Evolutionary conservation across 805 yeast species (phyloP), one percentile per base, ranked within the genome.

Genomic region (Wickerhamiella cacticola): DNA sequence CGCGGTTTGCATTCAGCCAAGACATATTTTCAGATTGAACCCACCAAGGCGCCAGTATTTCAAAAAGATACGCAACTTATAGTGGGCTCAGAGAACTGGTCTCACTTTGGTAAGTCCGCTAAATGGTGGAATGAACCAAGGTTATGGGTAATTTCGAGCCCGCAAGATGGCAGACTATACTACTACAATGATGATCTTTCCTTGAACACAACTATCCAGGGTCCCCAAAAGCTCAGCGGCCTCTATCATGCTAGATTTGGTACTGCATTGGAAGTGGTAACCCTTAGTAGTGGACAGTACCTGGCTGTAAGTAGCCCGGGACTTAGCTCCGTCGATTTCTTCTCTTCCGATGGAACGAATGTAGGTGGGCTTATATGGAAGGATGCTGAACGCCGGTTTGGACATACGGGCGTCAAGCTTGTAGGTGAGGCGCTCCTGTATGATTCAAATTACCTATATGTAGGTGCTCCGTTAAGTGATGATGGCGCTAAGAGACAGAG

Each of bases 281-380:
- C 49, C 1, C 16, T 65, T 0, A 49, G 57, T 5, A 65, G 58
- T 3, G 29, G 56, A 1, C 65, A 70, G 8, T 65, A 67, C 43
- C 57, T 78, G 6, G 67, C 71, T 0, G 67, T 75, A 3, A 59
- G 76, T 0, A 70, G 73, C 46, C 82, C 83, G 0, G 82, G 83
- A 0, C 35, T 57, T 0, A 74, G 78, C 3, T 51, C 56, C 1
- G 43, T 79, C 1, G 66, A 68, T 41, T 48, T 76, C 5, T 74
- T 61, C 50, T 53, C 56, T 12, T 54, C 57, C 23, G 50, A 54
- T 2, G 53, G 55, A 2, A 24, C 52, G 35, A n/a, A 58, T 50
- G 22, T 31, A 60, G 31, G 53, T 64, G 15, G 64, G 56, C 1
- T 60, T 65, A 12, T 42, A 23, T 25, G 65, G 64, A 45, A 53